Conservation (phyloP, 2,329 filamentous ascomycete genomes). For the Scorias spongiosa region DNA sequence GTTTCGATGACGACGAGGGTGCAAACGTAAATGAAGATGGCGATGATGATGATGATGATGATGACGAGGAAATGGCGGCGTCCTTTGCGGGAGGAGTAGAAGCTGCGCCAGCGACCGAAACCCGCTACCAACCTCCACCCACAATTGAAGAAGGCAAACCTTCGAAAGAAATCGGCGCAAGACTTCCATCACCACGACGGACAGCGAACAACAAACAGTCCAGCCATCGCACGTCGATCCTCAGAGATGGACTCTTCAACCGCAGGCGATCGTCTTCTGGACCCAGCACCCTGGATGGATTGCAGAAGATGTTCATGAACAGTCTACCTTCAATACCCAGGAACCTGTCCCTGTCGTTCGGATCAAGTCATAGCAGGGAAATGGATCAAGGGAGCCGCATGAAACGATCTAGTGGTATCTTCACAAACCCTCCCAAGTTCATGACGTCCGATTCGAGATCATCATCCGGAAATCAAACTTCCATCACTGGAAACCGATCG, state of each 20-base stretch:
- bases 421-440: constrained; percentile 1
- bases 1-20: constrained; percentile 7
- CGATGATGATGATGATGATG: not conserved
- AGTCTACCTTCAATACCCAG: constrained; percentile 17
- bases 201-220: constrained; percentile 22
- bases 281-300: constrained; percentile 11
- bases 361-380: constrained; percentile 3
- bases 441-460: not conserved
- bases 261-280: constrained; percentile 26
- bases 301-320: constrained; percentile 14
- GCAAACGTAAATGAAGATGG: constrained; percentile 1
- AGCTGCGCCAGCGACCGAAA: not conserved
- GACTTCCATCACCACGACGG: constrained; percentile 32
- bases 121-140: not conserved
- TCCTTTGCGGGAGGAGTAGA: not conserved
- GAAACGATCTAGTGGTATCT: constrained; percentile 2
- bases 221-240: constrained; percentile 20
- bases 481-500: not conserved
- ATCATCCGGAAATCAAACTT: not conserved
- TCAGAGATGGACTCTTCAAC: constrained; percentile 25
- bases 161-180: constrained; percentile 3
- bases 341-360: constrained; percentile 13
- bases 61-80: not conserved
- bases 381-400: constrained; percentile 3
- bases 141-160: not conserved